Conservation (phyloP, 208 protist species). For the Lotmaria passim region DNA sequence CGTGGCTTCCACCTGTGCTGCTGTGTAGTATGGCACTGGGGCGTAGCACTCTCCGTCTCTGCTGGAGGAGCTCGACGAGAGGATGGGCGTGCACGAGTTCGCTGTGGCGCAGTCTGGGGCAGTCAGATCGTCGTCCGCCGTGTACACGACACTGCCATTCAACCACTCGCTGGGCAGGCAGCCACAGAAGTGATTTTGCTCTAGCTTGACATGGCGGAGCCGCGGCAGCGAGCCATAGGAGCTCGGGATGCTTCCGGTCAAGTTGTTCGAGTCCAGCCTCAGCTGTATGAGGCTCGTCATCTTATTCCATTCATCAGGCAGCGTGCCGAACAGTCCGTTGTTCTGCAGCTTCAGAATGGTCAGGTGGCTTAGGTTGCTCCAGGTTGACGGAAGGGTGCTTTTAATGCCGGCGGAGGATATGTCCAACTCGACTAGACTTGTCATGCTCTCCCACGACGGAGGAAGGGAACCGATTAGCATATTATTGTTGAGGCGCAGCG, state of each 20-base stretch:
- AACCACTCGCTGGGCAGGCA: conserved; percentile 8
- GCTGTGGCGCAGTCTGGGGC: neutral
- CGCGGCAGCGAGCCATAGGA: neutral
- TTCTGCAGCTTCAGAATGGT: neutral
- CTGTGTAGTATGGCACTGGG: neutral
- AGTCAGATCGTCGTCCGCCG: conserved; percentile 1
- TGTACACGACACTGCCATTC: neutral
- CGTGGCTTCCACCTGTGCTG: neutral
- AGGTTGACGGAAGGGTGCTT: neutral
- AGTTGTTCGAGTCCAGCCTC: neutral
- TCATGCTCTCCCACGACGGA: neutral
- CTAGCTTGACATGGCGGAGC: neutral
- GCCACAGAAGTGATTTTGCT: conserved; percentile 7
- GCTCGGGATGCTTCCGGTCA: neutral
- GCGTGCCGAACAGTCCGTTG: conserved; percentile 12
- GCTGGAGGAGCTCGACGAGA: conserved; percentile 2
- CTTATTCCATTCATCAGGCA: neutral
- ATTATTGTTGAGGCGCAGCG: conserved; percentile 8
- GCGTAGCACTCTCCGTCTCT: neutral
- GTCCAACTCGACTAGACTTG: neutral
- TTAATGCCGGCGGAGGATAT: neutral
- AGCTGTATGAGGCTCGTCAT: neutral
- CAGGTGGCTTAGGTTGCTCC: neutral
- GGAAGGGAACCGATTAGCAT: neutral
- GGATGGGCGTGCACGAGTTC: neutral